These are phyloP conservation scores for Cladobotryum mycophilum DNA, from an alignment of 2,329 filamentous ascomycete genomes.

Conservation along the genomic window DNA sequence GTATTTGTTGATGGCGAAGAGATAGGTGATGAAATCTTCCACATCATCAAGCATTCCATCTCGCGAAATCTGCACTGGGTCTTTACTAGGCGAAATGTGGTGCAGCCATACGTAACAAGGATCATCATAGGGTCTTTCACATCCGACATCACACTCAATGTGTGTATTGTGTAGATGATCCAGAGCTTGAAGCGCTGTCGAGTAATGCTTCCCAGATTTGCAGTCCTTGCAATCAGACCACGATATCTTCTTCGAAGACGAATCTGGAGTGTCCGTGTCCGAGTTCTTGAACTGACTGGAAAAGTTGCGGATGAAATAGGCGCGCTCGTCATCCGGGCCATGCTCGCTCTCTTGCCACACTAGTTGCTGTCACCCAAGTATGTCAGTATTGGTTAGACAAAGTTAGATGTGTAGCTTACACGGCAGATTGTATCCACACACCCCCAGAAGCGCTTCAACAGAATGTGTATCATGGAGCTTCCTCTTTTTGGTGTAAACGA, in stretches of 20 bases:
- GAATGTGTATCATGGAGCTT: neutral
- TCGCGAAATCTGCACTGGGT: neutral
- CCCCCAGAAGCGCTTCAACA: constrained; percentile 5
- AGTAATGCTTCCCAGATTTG: neutral
- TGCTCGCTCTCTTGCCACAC: constrained; percentile 1
- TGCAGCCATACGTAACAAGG: constrained; percentile 3
- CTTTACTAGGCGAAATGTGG: neutral
- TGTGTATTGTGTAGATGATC: neutral
- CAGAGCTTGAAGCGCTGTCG: neutral
- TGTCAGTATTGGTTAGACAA: neutral
- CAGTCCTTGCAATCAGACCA: neutral
- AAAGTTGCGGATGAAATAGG: neutral
- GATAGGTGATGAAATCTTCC: neutral
- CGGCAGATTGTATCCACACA: constrained; percentile 4
- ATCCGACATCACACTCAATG: neutral
- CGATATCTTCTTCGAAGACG: neutral
- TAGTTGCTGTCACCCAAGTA: neutral
- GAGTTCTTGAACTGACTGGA: neutral
- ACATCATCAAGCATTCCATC: neutral
- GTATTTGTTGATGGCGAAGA: neutral
- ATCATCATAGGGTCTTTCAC: neutral
- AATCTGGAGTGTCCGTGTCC: neutral
- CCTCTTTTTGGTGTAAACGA: constrained; percentile 1
- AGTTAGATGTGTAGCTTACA: neutral
- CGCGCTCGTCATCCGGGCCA: no score